Evolutionary conservation across 2,329 filamentous ascomycete species (phyloP).

Genomic region (Fonsecaea pedrosoi): DNA sequence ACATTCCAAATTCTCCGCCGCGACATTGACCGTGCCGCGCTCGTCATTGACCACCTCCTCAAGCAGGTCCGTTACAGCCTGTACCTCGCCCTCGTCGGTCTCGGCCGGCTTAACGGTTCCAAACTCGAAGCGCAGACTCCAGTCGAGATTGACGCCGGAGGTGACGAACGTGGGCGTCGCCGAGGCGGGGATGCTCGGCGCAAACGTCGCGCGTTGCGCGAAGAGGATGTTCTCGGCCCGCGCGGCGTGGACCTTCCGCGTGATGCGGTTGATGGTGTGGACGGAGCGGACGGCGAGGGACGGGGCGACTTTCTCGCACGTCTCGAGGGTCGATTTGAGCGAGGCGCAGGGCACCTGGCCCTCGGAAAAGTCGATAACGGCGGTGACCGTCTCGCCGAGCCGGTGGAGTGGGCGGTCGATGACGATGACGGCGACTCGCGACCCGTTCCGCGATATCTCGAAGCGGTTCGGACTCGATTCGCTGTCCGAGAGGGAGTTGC

Average conservation of each 20-base stretch:
- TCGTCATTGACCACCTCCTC: conserved; percentile 82
- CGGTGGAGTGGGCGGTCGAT: conserved; percentile 87
- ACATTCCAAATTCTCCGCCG: conserved; percentile 77
- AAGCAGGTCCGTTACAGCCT: conserved; percentile 63
- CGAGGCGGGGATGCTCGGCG: conserved; percentile 78
- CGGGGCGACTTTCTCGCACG: conserved; percentile 80
- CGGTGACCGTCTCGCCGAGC: conserved; percentile 83
- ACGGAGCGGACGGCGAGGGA: conserved; percentile 82
- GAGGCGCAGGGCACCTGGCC: conserved; percentile 84
- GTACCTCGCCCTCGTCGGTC: conserved; percentile 42
- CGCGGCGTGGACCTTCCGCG: conserved; percentile 78
- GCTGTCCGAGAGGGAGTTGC: conserved; percentile 71
- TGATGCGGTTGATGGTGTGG: conserved; percentile 84
- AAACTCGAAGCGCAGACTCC: conserved; percentile 91
- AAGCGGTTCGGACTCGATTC: conserved; percentile 89
- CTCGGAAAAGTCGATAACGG: conserved; percentile 81
- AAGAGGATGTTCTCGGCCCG: conserved; percentile 84
- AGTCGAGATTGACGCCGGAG: conserved; percentile 82
- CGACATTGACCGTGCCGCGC: conserved; percentile 76
- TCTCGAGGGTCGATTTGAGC: conserved; percentile 83
- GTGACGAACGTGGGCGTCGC: conserved; percentile 93
- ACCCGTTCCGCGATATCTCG: conserved; percentile 91
- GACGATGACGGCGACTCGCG: conserved; percentile 87
- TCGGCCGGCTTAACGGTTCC: conserved; percentile 70
- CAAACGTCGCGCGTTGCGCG: conserved; percentile 78